Base-by-base conservation (phyloP, 106 monocot genomes). In the Vanilla planifolia region DNA sequence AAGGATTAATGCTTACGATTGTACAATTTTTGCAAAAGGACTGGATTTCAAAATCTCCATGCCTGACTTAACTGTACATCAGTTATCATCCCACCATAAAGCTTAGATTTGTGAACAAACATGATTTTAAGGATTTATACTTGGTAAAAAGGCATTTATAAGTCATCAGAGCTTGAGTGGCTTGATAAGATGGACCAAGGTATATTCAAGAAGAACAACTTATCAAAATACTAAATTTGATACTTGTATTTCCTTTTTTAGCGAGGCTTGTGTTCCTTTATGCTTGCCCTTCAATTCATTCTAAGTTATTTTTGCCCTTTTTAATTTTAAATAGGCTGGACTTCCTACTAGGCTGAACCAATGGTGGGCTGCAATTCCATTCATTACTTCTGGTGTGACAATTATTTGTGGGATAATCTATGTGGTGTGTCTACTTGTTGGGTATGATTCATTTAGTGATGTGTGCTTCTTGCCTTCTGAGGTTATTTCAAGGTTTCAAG, bases 381-480 rank as follows among this genome's bases (percentile, higher is more conserved):
- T 87, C 64, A 76, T 87, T 55, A 87, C 79, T 60, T 82, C 82
- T 69, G 61, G 79, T 60, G 70, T 87, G 56, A 62, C 73, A 51
- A 75, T 82, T 42, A 21, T 76, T 43, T 87, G 87, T 67, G 65
- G 71, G 19, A 26, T 75, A 25, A 87, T 82, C 41, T 87, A 87
- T 61, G 46, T 82, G 62, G 70, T 82, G 6, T 87, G 82, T 56
- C 43, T 87, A 33, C 63, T 87, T 61, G 58, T 73, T 61, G 87
- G 87, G 24, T 87, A 82, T 73, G 82, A 87, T 44, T 82, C 87
- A 55, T 87, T 82, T 34, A 3, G 11, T 50, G 71, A 79, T 59
- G 76, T 87, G 57, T 82, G 86, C 59, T 87, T 82, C 79, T 79
- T 79, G 75, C 87, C 87, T 35, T 87, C 71, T 35, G 48, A 51